Conservation (phyloP, 768 basidiomycete species). For the Leucosporidium yakuticum region DNA sequence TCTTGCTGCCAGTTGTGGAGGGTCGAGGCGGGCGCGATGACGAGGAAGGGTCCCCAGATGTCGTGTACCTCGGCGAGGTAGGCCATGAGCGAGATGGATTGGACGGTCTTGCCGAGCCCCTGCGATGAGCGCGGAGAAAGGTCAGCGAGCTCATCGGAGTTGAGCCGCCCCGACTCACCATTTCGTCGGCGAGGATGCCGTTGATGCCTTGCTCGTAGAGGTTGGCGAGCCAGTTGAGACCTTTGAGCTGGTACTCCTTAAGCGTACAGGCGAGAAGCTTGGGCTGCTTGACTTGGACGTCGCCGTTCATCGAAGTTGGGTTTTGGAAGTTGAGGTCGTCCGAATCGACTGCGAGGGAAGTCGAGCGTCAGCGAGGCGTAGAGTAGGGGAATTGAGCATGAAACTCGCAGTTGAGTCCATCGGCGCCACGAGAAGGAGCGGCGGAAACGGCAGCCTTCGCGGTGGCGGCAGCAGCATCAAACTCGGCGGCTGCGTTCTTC, state of each 20-base stretch:
- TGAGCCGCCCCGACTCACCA: constrained; percentile 50
- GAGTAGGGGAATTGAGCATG: not conserved
- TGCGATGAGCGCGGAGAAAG: constrained; percentile 1
- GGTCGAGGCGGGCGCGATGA: constrained; percentile 94
- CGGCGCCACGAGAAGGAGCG: constrained; percentile 10
- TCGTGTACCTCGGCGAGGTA: constrained; percentile 95
- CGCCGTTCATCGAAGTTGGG: constrained; percentile 79
- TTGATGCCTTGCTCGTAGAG: constrained; percentile 99
- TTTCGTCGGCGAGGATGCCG: constrained; percentile 97
- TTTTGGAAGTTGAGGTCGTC: constrained; percentile 99
- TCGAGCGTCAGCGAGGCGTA: not conserved
- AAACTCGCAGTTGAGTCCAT: constrained; percentile 23
- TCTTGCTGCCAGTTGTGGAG: constrained; percentile 99
- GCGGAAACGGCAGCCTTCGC: constrained; percentile 77
- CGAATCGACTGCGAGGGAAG: constrained; percentile 62
- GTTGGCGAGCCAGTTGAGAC: constrained; percentile 94
- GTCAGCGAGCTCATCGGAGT: constrained; percentile 1
- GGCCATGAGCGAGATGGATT: constrained; percentile 91
- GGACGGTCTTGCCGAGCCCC: constrained; percentile 61
- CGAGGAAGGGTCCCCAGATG: constrained; percentile 98
- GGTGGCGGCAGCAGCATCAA: constrained; percentile 74
- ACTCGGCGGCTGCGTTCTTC: constrained; percentile 69
- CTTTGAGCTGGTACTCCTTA: constrained; percentile 97
- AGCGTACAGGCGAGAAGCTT: constrained; percentile 92
- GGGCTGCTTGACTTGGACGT: constrained; percentile 80